Conservation (phyloP, 108 stramenopile genomes). For the Cylindrotheca closterium region DNA sequence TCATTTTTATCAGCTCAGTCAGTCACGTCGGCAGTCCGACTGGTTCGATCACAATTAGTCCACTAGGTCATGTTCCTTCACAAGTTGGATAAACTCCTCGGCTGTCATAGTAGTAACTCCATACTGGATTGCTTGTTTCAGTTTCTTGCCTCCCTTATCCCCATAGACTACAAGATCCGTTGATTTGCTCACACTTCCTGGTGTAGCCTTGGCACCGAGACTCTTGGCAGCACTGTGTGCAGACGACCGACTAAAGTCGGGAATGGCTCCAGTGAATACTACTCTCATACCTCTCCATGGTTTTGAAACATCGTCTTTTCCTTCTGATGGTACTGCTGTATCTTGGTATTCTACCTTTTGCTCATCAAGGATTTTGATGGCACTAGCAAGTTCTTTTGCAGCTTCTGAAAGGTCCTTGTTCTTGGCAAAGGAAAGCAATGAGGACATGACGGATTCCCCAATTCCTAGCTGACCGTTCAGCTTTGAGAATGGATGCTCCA, state of each 20-base stretch:
- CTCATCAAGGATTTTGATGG: constrained; percentile 30
- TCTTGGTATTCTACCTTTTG: neutral
- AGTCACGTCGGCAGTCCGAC: too few species aligned
- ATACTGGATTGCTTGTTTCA: constrained; percentile 58
- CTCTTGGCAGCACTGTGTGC: constrained; percentile 56
- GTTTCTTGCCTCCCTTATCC: constrained; percentile 79
- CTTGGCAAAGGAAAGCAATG: constrained; percentile 55
- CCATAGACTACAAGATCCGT: constrained; percentile 77
- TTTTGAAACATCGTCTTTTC: neutral
- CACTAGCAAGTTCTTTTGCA: constrained; percentile 50
- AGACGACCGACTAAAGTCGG: constrained; percentile 45
- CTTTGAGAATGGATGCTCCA: constrained; percentile 15
- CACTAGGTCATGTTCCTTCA: constrained; percentile 15
- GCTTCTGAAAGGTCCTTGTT: constrained; percentile 53
- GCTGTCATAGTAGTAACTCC: constrained; percentile 59
- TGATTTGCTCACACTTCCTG: constrained; percentile 68
- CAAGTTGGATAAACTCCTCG: constrained; percentile 55
- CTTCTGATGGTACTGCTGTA: neutral
- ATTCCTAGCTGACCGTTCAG: constrained; percentile 51
- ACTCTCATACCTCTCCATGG: constrained; percentile 65
- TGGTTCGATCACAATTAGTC: too few species aligned
- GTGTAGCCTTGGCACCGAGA: constrained; percentile 71
- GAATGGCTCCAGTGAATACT: constrained; percentile 79
- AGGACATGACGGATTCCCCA: constrained; percentile 59
- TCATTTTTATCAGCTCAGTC: too few species aligned